Percentiles rank a stretch among this genome's conserved stretches.
Evolutionary conservation across 805 yeast species (phyloP).

Genomic region (Metschnikowia cubensis): DNA sequence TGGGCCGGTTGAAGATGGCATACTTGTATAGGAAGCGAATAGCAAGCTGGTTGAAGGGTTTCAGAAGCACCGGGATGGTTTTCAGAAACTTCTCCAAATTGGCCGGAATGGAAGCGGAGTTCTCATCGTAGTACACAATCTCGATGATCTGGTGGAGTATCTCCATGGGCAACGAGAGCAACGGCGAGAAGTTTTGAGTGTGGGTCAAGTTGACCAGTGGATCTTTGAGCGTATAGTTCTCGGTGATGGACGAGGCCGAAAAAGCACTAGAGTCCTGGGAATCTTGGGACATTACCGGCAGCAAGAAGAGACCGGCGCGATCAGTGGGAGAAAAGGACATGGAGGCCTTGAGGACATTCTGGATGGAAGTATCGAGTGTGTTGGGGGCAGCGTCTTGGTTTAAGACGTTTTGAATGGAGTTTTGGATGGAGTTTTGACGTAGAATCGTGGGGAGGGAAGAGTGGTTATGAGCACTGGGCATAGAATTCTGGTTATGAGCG

Average conservation of each 20-base stretch:
- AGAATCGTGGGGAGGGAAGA: too few species aligned
- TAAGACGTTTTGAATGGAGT: too few species aligned
- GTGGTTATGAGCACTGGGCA: too few species aligned
- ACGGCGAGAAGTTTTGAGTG: slow-evolving; percentile 16
- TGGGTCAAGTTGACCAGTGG: slow-evolving; percentile 13
- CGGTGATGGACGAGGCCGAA: slow-evolving; percentile 16
- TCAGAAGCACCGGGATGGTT: slow-evolving; percentile 53
- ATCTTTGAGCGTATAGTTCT: slow-evolving; percentile 16
- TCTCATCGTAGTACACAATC: slow-evolving; percentile 51
- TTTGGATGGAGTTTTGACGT: too few species aligned
- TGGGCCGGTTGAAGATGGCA: slow-evolving; percentile 75
- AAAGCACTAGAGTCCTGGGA: slow-evolving; percentile 1
- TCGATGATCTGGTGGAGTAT: slow-evolving; percentile 52
- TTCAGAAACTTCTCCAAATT: slow-evolving; percentile 49
- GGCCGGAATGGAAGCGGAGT: slow-evolving; percentile 47
- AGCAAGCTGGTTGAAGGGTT: slow-evolving; percentile 54
- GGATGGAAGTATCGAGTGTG: not conserved
- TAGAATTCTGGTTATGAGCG: too few species aligned
- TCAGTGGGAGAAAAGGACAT: slow-evolving; percentile 13
- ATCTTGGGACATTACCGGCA: slow-evolving; percentile 16
- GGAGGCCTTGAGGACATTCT: slow-evolving; percentile 1
- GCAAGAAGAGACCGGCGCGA: slow-evolving; percentile 16
- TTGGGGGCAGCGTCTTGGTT: too few species aligned
- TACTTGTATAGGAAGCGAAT: slow-evolving; percentile 59
- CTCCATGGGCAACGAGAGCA: slow-evolving; percentile 49